phyloP scores from a whole-genome alignment of 306 rosid species.

The Erythrophleum fordii region DNA sequence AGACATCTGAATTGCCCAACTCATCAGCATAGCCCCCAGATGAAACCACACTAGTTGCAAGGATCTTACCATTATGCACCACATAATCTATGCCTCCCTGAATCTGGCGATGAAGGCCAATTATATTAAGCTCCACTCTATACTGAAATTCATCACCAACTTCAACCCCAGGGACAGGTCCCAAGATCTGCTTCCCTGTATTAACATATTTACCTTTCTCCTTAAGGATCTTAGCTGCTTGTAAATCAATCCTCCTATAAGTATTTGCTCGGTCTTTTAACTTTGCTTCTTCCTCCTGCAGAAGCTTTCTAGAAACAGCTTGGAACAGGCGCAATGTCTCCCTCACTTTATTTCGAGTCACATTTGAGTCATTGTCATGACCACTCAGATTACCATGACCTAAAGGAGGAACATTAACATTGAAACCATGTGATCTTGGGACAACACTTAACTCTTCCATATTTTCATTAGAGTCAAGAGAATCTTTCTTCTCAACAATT shows the following conservation, averaged over 20 bases:
- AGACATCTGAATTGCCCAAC: slow-evolving; percentile 66
- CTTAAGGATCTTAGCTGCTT: slow-evolving; percentile 65
- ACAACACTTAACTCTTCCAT: slow-evolving; percentile 23
- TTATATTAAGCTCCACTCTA: slow-evolving; percentile 76
- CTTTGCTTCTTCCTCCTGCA: slow-evolving; percentile 76
- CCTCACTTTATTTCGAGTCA: slow-evolving; percentile 68
- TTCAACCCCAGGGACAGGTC: slow-evolving; percentile 87
- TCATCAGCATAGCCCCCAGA: slow-evolving; percentile 87
- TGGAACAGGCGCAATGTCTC: slow-evolving; percentile 78
- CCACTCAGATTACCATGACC: slow-evolving; percentile 43
- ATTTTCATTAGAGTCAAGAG: slow-evolving; percentile 36
- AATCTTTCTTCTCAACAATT: slow-evolving; percentile 41
- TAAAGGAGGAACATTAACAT: slow-evolving; percentile 60
- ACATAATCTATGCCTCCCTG: slow-evolving; percentile 90
- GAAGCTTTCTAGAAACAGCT: slow-evolving; percentile 74
- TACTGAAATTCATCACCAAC: slow-evolving; percentile 93
- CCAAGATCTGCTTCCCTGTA: slow-evolving; percentile 67
- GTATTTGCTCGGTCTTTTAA: slow-evolving; percentile 39
- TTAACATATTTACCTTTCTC: slow-evolving; percentile 64
- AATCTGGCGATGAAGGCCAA: slow-evolving; percentile 79
- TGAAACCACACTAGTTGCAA: slow-evolving; percentile 87
- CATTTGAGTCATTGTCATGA: slow-evolving; percentile 45
- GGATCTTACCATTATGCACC: slow-evolving; percentile 54
- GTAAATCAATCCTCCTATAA: slow-evolving; percentile 61
- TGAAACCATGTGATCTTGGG: slow-evolving; percentile 33